These are phyloP conservation scores for Xylaria castorea DNA, from an alignment of 495 filamentous ascomycete genomes.

Conservation along the genomic window DNA sequence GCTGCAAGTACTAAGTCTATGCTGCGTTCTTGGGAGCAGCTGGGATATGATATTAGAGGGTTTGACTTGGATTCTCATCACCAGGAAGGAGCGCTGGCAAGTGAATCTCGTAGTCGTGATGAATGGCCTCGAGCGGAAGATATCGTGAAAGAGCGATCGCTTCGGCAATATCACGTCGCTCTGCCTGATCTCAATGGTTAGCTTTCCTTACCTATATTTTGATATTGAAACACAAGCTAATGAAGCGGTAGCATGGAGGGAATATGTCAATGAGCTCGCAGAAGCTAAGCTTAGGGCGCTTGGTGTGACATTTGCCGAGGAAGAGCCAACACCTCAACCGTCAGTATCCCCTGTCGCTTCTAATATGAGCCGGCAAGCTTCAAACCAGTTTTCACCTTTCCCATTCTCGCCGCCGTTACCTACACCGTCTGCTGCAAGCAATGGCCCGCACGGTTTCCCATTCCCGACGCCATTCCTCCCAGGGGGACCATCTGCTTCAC, in stretches of 20 bases:
- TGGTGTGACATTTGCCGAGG: slow-evolving; percentile 79
- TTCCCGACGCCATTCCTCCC: slow-evolving; percentile 64
- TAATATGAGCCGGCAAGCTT: slow-evolving; percentile 64
- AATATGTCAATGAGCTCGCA: slow-evolving; percentile 78
- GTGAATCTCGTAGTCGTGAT: slow-evolving; percentile 68
- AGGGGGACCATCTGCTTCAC: slow-evolving; percentile 59
- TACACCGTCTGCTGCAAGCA: slow-evolving; percentile 68
- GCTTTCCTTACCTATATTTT: slow-evolving; percentile 21
- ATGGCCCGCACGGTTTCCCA: slow-evolving; percentile 63
- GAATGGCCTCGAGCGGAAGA: slow-evolving; percentile 75
- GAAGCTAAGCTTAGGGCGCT: slow-evolving; percentile 92
- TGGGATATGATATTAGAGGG: slow-evolving; percentile 77
- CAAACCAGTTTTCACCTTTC: slow-evolving; percentile 65
- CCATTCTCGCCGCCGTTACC: slow-evolving; percentile 79
- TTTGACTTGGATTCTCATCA: slow-evolving; percentile 64
- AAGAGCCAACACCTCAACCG: slow-evolving; percentile 64
- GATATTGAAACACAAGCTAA: slow-evolving; percentile 32
- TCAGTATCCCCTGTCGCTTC: slow-evolving; percentile 58
- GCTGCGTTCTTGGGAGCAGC: slow-evolving; percentile 71
- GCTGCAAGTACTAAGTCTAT: slow-evolving; percentile 67
- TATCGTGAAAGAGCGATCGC: slow-evolving; percentile 57
- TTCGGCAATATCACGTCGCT: slow-evolving; percentile 63
- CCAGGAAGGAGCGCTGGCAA: slow-evolving; percentile 22
- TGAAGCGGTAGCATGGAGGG: slow-evolving; percentile 71
- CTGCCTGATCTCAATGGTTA: slow-evolving; percentile 74